Conservation (phyloP, 345 rosid genomes). For the Hypericum perforatum region DNA sequence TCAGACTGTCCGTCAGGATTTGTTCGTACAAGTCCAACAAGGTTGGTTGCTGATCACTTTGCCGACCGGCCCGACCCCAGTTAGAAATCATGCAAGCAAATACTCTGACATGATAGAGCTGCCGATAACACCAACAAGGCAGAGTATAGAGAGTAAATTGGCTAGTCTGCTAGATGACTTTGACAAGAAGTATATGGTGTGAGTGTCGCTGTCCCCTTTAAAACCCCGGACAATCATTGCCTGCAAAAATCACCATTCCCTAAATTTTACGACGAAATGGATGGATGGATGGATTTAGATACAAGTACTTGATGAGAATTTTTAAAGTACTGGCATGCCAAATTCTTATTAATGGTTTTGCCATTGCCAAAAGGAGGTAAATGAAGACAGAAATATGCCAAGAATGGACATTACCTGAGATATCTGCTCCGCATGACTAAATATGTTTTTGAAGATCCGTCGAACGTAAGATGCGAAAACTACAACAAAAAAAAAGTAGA, state of each 20-base stretch:
- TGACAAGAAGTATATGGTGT: slow-evolving; percentile 54
- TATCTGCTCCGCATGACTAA: slow-evolving; percentile 86
- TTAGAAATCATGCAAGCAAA: slow-evolving; percentile 30
- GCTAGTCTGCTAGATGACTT: slow-evolving; percentile 43
- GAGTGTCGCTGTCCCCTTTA: slow-evolving; percentile 65
- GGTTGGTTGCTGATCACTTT: too few species aligned
- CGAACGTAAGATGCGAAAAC: slow-evolving; percentile 76
- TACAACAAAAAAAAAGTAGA: slow-evolving; percentile 22
- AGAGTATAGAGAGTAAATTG: slow-evolving; percentile 45
- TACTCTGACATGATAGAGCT: slow-evolving; percentile 61
- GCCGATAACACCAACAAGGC: slow-evolving; percentile 51
- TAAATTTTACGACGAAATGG: slow-evolving; percentile 2
- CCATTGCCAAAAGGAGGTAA: neutral
- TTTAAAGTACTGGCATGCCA: neutral
- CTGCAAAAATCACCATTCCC: slow-evolving; percentile 23
- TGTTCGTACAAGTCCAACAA: too few species aligned
- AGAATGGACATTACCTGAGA: slow-evolving; percentile 52
- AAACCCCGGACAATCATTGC: slow-evolving; percentile 99
- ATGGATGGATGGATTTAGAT: neutral
- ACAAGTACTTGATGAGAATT: neutral
- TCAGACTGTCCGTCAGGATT: too few species aligned
- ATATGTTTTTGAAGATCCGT: slow-evolving; percentile 82
- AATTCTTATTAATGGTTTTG: neutral
- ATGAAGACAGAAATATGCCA: neutral
- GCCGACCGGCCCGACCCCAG: neutral